These are phyloP conservation scores for Caryopteris hybrid DNA, from an alignment of 305 asterid genomes.

Conservation along the genomic window DNA sequence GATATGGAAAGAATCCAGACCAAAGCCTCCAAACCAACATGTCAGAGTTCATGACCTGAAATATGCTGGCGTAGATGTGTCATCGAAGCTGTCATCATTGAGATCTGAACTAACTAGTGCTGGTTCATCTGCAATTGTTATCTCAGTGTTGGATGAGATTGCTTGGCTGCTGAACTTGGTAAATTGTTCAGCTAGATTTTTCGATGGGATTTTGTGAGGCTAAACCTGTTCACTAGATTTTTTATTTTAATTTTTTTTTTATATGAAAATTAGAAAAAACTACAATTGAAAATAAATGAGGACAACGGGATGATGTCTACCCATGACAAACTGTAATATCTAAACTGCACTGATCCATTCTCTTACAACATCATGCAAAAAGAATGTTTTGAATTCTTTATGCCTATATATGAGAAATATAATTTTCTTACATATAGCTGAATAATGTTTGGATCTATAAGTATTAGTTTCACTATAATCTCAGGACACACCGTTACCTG, in stretches of 20 bases:
- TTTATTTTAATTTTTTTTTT: not conserved
- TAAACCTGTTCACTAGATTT: not conserved
- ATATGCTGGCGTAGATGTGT: slow-evolving; percentile 83
- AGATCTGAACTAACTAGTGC: slow-evolving; percentile 68
- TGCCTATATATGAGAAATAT: too few relatives aligned
- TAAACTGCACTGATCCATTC: not conserved
- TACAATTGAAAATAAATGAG: too few relatives aligned
- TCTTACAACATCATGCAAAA: too few relatives aligned
- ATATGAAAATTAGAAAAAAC: too few relatives aligned
- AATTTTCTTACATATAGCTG: too few relatives aligned
- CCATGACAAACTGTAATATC: not conserved
- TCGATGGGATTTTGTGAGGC: not conserved
- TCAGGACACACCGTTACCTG: too few relatives aligned
- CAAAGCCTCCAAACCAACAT: slow-evolving; percentile 61
- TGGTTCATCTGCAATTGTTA: slow-evolving; percentile 83
- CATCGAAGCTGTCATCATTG: slow-evolving; percentile 73
- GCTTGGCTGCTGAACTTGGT: slow-evolving; percentile 99
- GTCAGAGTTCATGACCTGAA: slow-evolving; percentile 79
- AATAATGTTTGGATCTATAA: too few relatives aligned
- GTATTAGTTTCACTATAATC: too few relatives aligned
- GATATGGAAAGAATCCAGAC: slow-evolving; percentile 88
- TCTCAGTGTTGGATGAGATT: slow-evolving; percentile 94
- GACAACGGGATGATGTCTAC: not conserved
- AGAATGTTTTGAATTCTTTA: too few relatives aligned
- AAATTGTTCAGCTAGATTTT: slow-evolving; percentile 18